Conservation (phyloP, 2,329 filamentous ascomycete genomes). For the Ophiostoma ulmi region DNA sequence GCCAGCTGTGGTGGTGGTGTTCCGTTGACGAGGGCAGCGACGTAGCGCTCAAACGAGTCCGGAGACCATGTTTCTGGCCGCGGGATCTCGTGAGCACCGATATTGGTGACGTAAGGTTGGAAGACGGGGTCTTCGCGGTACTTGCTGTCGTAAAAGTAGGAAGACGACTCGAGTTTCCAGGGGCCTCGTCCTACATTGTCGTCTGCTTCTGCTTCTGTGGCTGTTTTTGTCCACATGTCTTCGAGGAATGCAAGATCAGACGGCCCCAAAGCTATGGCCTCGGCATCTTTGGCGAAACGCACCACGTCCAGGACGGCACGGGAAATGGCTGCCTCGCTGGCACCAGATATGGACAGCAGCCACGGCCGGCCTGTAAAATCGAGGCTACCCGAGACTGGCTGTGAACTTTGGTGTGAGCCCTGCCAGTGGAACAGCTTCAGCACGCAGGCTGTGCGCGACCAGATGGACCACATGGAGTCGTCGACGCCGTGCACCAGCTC, state of each 20-base stretch:
- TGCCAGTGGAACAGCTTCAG: slow-evolving; percentile 28
- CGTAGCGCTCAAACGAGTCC: slow-evolving; percentile 40
- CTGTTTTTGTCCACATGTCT: background rate
- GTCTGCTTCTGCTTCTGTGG: background rate
- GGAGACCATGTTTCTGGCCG: slow-evolving; percentile 41
- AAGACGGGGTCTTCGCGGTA: slow-evolving; percentile 21
- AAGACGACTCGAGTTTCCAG: slow-evolving; percentile 24
- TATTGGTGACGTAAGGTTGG: slow-evolving; percentile 26
- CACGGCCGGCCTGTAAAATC: slow-evolving; percentile 20
- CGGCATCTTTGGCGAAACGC: slow-evolving; percentile 21
- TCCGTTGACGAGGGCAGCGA: slow-evolving; percentile 40
- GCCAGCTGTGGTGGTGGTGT: slow-evolving; percentile 35
- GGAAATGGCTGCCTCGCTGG: slow-evolving; percentile 15
- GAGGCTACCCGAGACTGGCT: background rate
- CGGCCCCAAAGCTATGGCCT: slow-evolving; percentile 10
- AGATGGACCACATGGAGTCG: slow-evolving; percentile 32
- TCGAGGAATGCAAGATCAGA: background rate
- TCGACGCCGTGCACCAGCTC: slow-evolving; percentile 28
- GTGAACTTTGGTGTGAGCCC: background rate
- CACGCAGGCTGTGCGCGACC: slow-evolving; percentile 29
- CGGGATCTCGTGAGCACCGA: slow-evolving; percentile 39
- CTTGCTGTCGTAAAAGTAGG: slow-evolving; percentile 18
- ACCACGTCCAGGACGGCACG: slow-evolving; percentile 25
- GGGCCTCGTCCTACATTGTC: background rate
- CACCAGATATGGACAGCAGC: slow-evolving; percentile 31